phyloP scores from a whole-genome alignment of 345 rosid genomes.

The Hirschfeldia incana region DNA sequence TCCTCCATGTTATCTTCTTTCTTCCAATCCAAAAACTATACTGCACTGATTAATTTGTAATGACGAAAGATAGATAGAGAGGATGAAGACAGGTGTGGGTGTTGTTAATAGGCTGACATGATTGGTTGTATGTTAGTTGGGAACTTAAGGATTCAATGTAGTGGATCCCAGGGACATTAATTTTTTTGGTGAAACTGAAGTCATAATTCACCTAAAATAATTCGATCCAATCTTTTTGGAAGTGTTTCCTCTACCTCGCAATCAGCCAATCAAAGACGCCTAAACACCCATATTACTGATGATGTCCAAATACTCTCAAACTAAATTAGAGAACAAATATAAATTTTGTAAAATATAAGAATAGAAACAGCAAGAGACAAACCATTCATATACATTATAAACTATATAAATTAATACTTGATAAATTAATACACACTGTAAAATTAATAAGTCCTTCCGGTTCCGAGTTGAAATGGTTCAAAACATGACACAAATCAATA shows the following conservation, averaged over 20 bases:
- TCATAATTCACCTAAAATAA: conserved; percentile 14
- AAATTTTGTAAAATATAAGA: background rate
- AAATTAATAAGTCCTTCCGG: too few relatives aligned
- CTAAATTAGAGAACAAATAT: background rate
- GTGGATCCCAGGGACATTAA: conserved; percentile 30
- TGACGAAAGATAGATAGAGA: background rate
- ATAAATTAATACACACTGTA: too few relatives aligned
- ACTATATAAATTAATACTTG: too few relatives aligned
- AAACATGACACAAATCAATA: too few relatives aligned
- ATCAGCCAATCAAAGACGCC: background rate
- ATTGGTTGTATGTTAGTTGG: conserved; percentile 31
- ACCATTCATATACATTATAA: background rate
- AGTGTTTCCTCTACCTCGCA: background rate
- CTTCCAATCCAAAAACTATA: background rate
- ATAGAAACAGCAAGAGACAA: background rate
- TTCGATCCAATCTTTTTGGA: conserved; percentile 29
- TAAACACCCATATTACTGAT: background rate
- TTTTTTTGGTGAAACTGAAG: background rate
- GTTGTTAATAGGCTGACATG: conserved; percentile 20
- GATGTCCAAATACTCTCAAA: background rate
- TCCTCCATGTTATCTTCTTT: conserved; percentile 48
- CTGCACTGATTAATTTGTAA: background rate
- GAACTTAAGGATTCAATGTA: conserved; percentile 26
- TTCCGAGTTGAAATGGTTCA: too few relatives aligned
- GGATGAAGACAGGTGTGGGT: background rate